phyloP scores from a whole-genome alignment of 1,284 basidiomycete species.

The Sporisorium iseilematis-ciliati region DNA sequence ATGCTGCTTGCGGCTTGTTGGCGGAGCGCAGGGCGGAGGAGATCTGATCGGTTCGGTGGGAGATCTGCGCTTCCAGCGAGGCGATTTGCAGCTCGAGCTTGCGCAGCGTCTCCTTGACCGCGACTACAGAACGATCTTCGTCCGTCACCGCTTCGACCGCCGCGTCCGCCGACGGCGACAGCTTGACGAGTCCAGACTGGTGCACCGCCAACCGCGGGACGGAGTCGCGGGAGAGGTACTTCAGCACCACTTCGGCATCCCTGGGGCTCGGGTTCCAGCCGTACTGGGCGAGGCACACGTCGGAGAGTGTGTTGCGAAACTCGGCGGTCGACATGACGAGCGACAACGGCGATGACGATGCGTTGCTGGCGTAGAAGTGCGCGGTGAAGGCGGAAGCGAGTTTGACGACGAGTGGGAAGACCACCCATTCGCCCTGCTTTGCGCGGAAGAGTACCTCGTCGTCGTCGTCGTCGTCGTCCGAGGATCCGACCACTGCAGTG shows the following conservation, averaged over 20 bases:
- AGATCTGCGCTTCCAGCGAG: conserved; percentile 77
- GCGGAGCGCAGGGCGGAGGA: conserved; percentile 77
- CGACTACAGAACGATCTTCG: conserved; percentile 80
- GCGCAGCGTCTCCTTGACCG: conserved; percentile 78
- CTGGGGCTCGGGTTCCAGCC: conserved; percentile 72
- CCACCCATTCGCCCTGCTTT: conserved; percentile 79
- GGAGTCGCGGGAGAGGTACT: conserved; percentile 82
- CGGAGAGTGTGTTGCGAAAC: conserved; percentile 13
- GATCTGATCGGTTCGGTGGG: conserved; percentile 77
- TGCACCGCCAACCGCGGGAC: conserved; percentile 74
- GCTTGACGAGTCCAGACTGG: conserved; percentile 74
- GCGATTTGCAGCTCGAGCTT: conserved; percentile 79
- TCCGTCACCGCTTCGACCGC: conserved; percentile 73
- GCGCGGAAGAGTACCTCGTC: conserved; percentile 70
- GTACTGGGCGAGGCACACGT: conserved; percentile 10
- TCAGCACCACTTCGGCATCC: conserved; percentile 80
- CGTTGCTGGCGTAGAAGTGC: conserved; percentile 19
- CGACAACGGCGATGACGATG: conserved; percentile 35
- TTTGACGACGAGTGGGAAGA: conserved; percentile 76
- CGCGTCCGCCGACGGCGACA: conserved; percentile 12
- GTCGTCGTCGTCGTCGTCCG: conserved; percentile 73
- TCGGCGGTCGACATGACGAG: conserved; percentile 25
- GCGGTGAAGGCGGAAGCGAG: conserved; percentile 17
- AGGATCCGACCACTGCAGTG: conserved; percentile 73
- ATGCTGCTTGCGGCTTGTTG: conserved; percentile 80